Evolutionary conservation across 148 eudicot genomes (phyloP).

Genomic region (Amaranthus hypochondriacus): DNA sequence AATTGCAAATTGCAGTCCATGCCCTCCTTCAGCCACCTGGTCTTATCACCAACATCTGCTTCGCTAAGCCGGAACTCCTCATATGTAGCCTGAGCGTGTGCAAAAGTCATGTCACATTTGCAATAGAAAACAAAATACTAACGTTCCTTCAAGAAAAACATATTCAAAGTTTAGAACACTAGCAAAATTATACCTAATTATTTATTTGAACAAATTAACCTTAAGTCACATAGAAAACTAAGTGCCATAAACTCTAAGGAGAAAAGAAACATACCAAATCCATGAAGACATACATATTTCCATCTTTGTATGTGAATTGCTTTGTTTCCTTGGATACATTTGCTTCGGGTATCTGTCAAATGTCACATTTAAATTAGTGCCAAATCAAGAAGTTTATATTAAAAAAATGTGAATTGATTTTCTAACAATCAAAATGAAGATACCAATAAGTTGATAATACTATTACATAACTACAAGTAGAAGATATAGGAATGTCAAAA

Average conservation of each 20-base stretch:
- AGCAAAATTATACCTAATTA: not conserved
- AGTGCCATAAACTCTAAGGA: not conserved
- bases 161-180: not conserved
- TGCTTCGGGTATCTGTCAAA: conserved; percentile 60
- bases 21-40: conserved; percentile 51
- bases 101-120: conserved; percentile 7
- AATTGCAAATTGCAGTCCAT: conserved; percentile 48
- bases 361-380: conserved; percentile 26
- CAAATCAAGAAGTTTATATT: conserved; percentile 9
- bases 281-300: conserved; percentile 79
- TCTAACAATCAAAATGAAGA: not conserved
- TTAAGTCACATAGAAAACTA: not conserved
- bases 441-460: conserved; percentile 2
- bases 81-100: conserved; percentile 28
- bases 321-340: conserved; percentile 83
- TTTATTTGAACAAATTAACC: not conserved
- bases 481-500: not conserved
- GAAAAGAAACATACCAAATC: conserved; percentile 54
- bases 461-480: not conserved
- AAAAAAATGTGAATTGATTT: not conserved
- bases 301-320: conserved; percentile 94
- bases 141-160: conserved; percentile 3
- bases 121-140: not conserved
- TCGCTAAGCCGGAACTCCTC: conserved; percentile 45
- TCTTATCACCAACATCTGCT: conserved; percentile 38